phyloP scores from a whole-genome alignment of 305 asterid genomes.

The Solanum chacoense region DNA sequence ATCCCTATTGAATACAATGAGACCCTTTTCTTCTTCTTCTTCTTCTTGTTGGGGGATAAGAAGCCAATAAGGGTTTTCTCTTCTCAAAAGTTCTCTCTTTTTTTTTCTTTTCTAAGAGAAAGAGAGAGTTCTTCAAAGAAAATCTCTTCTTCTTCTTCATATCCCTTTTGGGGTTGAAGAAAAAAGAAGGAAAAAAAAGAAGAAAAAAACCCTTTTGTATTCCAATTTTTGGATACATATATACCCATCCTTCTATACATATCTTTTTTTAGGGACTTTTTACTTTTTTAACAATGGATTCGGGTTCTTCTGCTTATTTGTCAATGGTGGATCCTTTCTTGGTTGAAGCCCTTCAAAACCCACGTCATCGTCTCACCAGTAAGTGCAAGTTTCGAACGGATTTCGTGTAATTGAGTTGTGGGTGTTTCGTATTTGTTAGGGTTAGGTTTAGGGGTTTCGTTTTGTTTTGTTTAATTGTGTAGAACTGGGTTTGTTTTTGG shows the following conservation, averaged over 20 bases:
- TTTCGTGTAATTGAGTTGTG: neutral
- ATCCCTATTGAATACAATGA: neutral
- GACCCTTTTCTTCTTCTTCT: neutral
- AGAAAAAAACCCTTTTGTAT: neutral
- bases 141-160: constrained; percentile 16
- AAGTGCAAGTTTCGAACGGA: constrained; percentile 1
- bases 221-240: neutral
- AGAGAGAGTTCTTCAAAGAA: constrained; percentile 4
- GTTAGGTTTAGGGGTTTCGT: neutral
- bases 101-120: neutral
- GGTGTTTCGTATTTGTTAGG: neutral
- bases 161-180: constrained; percentile 17
- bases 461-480: neutral
- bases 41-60: constrained; percentile 6
- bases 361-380: constrained; percentile 96
- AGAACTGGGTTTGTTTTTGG: neutral
- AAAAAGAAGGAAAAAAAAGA: neutral
- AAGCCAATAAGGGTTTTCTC: constrained; percentile 5
- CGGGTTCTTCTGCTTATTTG: constrained; percentile 21
- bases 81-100: neutral
- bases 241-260: neutral
- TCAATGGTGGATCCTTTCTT: constrained; percentile 89
- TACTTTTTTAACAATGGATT: constrained; percentile 7
- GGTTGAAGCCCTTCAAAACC: constrained; percentile 97
- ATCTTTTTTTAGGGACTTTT: neutral